Percentiles rank a stretch among this genome's conserved stretches.
Conservation (phyloP, 1,139 yeast genomes). For the Sugiyamaella paludigena region DNA sequence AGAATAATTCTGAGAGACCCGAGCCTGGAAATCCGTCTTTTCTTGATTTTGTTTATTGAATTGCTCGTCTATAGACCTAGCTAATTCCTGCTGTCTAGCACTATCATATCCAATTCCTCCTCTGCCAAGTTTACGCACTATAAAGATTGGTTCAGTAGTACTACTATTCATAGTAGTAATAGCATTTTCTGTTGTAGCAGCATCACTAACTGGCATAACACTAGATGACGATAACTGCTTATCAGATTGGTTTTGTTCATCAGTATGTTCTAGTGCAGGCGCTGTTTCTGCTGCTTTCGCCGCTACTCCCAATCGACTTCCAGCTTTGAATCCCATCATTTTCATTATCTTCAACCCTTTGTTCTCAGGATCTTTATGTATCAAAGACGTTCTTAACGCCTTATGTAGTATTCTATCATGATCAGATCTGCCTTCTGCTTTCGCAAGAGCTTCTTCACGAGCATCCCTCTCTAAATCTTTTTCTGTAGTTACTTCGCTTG, state of each 20-base stretch:
- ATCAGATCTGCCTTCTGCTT: conserved; percentile 6
- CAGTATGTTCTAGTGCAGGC: conserved; percentile 12
- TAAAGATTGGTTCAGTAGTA: conserved; percentile 19
- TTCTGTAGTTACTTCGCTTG: not conserved
- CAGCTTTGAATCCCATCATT: conserved; percentile 55
- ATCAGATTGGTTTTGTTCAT: not conserved
- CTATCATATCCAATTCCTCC: conserved; percentile 28
- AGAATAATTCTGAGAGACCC: conserved; percentile 13
- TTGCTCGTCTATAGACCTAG: conserved; percentile 8
- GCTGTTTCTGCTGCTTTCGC: not conserved
- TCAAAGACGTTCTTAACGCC: conserved; percentile 11
- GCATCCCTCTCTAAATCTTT: conserved; percentile 10
- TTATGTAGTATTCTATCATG: conserved; percentile 10
- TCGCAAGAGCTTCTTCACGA: conserved; percentile 6
- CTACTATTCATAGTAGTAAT: conserved; percentile 13
- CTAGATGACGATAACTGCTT: not conserved
- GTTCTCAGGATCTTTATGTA: conserved; percentile 15
- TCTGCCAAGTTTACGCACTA: conserved; percentile 24
- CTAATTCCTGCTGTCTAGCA: conserved; percentile 13
- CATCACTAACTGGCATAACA: too few relatives aligned
- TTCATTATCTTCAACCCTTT: conserved; percentile 53
- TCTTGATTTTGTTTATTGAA: conserved; percentile 10
- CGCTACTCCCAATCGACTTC: conserved; percentile 43
- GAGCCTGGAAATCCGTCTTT: conserved; percentile 15
- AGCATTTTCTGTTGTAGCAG: too few relatives aligned